Base-by-base conservation (phyloP, 2,329 filamentous ascomycete genomes). In the Ciborinia camelliae region DNA sequence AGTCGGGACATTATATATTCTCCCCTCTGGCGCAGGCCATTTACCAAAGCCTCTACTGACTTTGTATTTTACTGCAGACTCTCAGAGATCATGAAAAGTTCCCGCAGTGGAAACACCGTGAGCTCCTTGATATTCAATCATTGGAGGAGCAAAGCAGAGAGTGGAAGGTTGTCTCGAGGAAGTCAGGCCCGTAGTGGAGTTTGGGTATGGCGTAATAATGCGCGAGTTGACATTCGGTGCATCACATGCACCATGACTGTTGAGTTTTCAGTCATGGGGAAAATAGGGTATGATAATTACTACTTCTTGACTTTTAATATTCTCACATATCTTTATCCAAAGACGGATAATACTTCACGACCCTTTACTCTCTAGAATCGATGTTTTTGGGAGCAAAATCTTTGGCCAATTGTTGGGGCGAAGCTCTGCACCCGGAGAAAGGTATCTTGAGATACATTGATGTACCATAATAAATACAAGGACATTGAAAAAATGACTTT, bases 21-120 rank as follows among this genome's bases (percentile, higher is more conserved):
- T 18, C 4, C 14, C 1, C 8, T 20, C 4, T 6, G 8, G 8
- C 14, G 12, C 12, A 12, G 10, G 2, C 18, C 1, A 15, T 1
- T 18, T 32, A 5, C 1, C 4, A 4, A 23, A 35, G 6, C 10
- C 8, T 18, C 4, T 41, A 1, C 8, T 55, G n/a, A 55, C 15
- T 0, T 20, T 3, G 7, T 28, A 3, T 1, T 47, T 41, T 20
- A 12, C 14, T 2, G 15, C 23, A 58, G 54, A 35, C 9, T 32
- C 54, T 58, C 30, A 39, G 28, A 1, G 54, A 58, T 18, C 54
- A 58, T 7, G 4, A 26, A 7, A 58, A 47, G 14, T 47, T 23
- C 10, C 54, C 41, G 0, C 54, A 58, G 20, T 26, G 4, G 10
- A 58, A 10, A 18, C 47, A 58, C 14, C 8, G 14, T 5, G n/a